Base-by-base conservation (phyloP, 805 yeast genomes). In the Myxozyma neotropica region DNA sequence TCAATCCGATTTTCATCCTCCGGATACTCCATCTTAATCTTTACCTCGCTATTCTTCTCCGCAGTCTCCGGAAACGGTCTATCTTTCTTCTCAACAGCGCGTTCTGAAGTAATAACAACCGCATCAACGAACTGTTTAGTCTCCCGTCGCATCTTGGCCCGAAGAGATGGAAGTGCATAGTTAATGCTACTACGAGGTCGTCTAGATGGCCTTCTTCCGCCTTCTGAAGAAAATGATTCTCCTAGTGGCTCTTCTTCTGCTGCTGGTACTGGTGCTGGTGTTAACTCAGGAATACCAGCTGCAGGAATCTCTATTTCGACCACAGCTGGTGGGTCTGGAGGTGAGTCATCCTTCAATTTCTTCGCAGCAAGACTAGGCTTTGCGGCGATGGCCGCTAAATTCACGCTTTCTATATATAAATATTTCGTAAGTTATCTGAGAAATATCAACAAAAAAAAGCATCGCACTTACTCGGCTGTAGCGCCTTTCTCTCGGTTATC, bases 61-160 rank as follows among this genome's bases (percentile, higher is more conserved):
- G 44, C 33, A 17, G 53, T 27, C 12, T 13, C 31, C 12, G 55
- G 55, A 23, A 52, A 31, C 19, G 29, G 39, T 7, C n/a, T 13
- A 17, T 38, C 55, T 17, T 27, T 27, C 33, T 35, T 31, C 7
- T 43, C 50, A 8, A 36, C 47, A 13, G 29, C 27, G 35, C 53
- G 40, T 29, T 54, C 59, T 6, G 53, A 72, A 75, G 50, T 21
- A 12, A 49, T 53, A 7, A 47, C 42, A 0, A 85, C 83, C 1
- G 91, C 91, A 70, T 83, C 88, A 2, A 82, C 83, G 45, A 84
- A 74, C 63, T 79, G 78, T 31, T 76, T 86, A 0, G 84, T 77
- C 35, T 83, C 83, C 64, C 93, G 78, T 69, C 95, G 80, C 85
- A 86, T 79, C 69, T 87, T 88, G 15, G 80, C 81, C 40, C 87